Evolutionary conservation across 352 stramenopile species (phyloP).

Genomic region (Pelagophyceae sp.): DNA sequence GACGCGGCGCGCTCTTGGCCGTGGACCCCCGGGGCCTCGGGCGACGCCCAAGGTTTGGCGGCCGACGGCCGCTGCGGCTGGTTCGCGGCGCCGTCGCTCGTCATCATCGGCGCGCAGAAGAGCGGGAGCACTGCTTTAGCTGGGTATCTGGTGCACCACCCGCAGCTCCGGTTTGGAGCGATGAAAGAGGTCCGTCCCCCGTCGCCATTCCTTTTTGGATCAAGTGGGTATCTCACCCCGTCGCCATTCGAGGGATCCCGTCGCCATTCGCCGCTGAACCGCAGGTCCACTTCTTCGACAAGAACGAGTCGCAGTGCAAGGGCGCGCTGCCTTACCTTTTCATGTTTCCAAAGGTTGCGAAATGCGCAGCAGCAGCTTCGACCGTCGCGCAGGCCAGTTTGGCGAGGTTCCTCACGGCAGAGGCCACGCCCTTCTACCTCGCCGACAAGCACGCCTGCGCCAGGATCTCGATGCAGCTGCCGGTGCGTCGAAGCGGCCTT

Average conservation of each 20-base stretch:
- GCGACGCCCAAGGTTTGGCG: no score
- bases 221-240: no score
- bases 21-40: no score
- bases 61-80: no score
- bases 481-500: no score
- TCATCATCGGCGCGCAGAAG: constrained; percentile 30
- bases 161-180: neutral
- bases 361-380: neutral
- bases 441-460: neutral
- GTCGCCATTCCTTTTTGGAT: no score
- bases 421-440: constrained; percentile 33
- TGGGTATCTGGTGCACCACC: constrained; percentile 25
- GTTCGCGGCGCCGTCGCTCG: neutral
- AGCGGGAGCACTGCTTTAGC: constrained; percentile 28
- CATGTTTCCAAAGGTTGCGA: neutral
- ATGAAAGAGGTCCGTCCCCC: no score
- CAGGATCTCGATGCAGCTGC: constrained; percentile 21
- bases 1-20: no score
- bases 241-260: no score
- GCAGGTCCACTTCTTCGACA: constrained; percentile 34
- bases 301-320: constrained; percentile 6
- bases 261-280: no score
- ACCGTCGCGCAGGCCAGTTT: neutral
- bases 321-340: constrained; percentile 10
- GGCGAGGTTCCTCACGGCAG: constrained; percentile 16